These are phyloP conservation scores for Kalmusia sp. DNA, from an alignment of 2,329 filamentous ascomycete species.

Conservation along the genomic window DNA sequence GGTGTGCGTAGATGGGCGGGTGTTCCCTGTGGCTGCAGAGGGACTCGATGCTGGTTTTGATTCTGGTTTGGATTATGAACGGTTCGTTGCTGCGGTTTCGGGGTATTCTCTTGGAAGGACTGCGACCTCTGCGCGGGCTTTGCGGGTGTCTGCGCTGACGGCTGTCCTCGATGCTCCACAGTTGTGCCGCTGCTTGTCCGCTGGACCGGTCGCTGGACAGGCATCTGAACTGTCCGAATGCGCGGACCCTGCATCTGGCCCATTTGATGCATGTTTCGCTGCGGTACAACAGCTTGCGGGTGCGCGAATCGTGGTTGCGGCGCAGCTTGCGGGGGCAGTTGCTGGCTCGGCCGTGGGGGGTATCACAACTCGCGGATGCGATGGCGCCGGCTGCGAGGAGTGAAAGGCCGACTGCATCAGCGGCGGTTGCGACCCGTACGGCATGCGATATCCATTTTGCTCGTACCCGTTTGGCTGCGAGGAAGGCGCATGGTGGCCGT, in stretches of 20 bases:
- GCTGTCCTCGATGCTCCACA: conserved; percentile 23
- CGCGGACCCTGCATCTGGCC: conserved; percentile 33
- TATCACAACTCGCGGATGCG: conserved; percentile 27
- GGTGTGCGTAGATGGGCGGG: conserved; percentile 34
- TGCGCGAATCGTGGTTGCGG: conserved; percentile 26
- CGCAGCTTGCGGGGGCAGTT: conserved; percentile 30
- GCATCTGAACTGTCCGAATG: conserved; percentile 38
- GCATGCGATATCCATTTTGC: conserved; percentile 32
- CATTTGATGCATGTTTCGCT: conserved; percentile 24
- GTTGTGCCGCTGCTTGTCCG: conserved; percentile 22
- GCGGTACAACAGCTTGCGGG: conserved; percentile 38
- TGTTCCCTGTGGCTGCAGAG: conserved; percentile 42
- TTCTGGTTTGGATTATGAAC: conserved; percentile 27
- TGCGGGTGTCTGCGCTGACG: conserved; percentile 33
- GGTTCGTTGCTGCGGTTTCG: conserved; percentile 39
- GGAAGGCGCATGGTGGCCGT: conserved; percentile 37
- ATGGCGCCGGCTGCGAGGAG: conserved; percentile 25
- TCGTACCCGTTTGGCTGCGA: conserved; percentile 36
- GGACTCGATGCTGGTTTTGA: conserved; percentile 29
- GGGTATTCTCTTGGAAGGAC: conserved; percentile 41
- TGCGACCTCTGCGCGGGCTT: conserved; percentile 49
- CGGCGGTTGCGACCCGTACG: conserved; percentile 29
- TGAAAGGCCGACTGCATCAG: conserved; percentile 31
- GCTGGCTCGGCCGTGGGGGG: conserved; percentile 32
- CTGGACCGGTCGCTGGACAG: conserved; percentile 24